A percentile compares a stretch with the other conserved stretches of the same genome.
Evolutionary conservation across 164 flowering plant genomes (phyloP).

Genomic region (Vitis rupestris): DNA sequence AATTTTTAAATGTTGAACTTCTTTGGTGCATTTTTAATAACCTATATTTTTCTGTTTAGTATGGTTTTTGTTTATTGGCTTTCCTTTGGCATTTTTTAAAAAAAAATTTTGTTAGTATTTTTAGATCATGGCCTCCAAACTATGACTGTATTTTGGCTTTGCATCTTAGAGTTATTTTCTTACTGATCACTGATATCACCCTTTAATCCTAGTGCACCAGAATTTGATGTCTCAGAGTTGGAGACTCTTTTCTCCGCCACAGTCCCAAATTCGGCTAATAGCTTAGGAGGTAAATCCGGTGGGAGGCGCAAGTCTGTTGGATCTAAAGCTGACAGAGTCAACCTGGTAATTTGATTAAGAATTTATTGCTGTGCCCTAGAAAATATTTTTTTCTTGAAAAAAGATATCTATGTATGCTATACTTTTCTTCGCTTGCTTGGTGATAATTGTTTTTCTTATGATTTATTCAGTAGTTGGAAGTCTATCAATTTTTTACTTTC

Average conservation of each 20-base stretch:
- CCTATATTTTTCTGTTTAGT: not conserved
- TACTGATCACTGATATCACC: constrained; percentile 6
- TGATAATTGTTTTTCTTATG: not conserved
- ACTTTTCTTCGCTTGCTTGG: not conserved
- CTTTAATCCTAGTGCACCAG: constrained; percentile 62
- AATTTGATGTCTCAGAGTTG: constrained; percentile 91
- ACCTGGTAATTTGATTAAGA: constrained; percentile 51
- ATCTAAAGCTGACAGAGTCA: constrained; percentile 77
- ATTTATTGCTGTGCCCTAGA: not conserved
- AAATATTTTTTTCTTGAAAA: not conserved
- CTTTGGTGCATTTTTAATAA: not conserved
- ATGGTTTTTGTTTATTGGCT: too few species aligned
- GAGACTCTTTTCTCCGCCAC: constrained; percentile 87
- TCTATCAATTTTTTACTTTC: not conserved
- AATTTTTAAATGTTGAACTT: not conserved
- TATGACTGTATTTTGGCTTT: not conserved
- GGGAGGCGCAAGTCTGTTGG: constrained; percentile 79
- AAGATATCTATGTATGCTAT: not conserved
- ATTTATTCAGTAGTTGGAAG: not conserved
- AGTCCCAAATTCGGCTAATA: constrained; percentile 62
- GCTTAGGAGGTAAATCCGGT: constrained; percentile 53
- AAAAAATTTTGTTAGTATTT: not conserved
- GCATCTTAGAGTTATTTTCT: not conserved
- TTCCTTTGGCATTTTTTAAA: not conserved
- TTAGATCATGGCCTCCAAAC: not conserved